Base-by-base conservation (phyloP, 257 asterid species). In the Nicotiana sylvestris region DNA sequence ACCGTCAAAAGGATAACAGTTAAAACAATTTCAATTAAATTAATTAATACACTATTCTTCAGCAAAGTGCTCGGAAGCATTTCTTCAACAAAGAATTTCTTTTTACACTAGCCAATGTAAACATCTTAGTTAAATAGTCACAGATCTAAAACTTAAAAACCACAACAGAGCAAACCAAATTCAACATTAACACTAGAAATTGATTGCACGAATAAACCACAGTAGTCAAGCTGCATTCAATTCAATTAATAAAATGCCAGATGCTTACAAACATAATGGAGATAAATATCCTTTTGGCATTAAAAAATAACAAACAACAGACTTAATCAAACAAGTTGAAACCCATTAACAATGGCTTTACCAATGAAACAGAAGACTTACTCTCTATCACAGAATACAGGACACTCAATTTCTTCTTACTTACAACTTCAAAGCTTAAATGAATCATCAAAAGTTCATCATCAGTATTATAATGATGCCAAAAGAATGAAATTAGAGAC, bases 331-430 rank as follows among this genome's bases (percentile, higher is more conserved):
- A 30, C 32, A 30, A 30, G 2, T 2, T 30, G 32, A 30, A 30
- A 30, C 32, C 87, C 91, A 66, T 87, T 92, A 6, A 85, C 92
- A 60, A 88, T 89, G 90, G 89, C 91, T 69, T 88, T 93, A 33
- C 77, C 92, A 15, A 62, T 87, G 84, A 92, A 92, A 78, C 86
- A 87, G 76, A 90, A 82, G 82, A 43, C 87, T 32, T 83, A 82
- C 30, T 86, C 88, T 51, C 85, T 78, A 60, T 30, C 74, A 29
- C 85, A 80, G 39, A 82, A 60, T 74, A 74, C 80, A 25, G 90
- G 86, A 37, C 82, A 84, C n/a, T 56, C 30, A 60, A 13, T 6
- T 62, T 33, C 81, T 79, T 60, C 72, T 35, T 83, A 83, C 66
- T 77, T 87, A 62, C 86, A 88, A 68, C 83, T 85, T 70, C 87